Conservation (phyloP, 2,329 filamentous ascomycete species). For the Aaosphaeria arxii region DNA sequence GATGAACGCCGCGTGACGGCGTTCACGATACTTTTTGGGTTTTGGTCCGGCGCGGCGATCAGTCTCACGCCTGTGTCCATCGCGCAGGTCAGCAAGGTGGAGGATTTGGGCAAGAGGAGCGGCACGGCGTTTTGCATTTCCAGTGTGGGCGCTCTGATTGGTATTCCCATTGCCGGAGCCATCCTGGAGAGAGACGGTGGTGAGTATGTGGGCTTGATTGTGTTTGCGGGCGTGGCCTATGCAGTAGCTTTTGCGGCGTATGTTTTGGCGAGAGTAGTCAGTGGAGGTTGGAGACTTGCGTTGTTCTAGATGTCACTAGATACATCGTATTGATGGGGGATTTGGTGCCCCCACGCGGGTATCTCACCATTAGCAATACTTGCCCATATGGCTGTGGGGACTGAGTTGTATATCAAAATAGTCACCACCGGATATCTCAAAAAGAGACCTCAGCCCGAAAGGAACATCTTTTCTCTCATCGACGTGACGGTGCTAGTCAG, state of each 20-base stretch:
- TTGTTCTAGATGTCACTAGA: background rate
- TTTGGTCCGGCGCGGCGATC: slow-evolving; percentile 65
- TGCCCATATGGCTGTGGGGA: too few species aligned
- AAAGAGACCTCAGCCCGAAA: too few species aligned
- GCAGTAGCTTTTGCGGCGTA: slow-evolving; percentile 13
- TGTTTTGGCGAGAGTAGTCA: slow-evolving; percentile 9
- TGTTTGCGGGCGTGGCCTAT: slow-evolving; percentile 16
- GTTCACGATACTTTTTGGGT: slow-evolving; percentile 65
- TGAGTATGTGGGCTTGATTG: slow-evolving; percentile 14
- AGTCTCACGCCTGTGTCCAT: slow-evolving; percentile 62
- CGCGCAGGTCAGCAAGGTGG: slow-evolving; percentile 67
- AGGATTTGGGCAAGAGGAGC: slow-evolving; percentile 64
- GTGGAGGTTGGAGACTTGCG: slow-evolving; percentile 6
- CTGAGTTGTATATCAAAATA: too few species aligned
- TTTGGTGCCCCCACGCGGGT: too few species aligned
- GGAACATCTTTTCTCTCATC: too few species aligned
- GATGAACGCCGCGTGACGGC: slow-evolving; percentile 57
- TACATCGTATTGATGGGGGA: too few species aligned
- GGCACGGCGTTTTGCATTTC: slow-evolving; percentile 61
- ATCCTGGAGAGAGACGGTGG: slow-evolving; percentile 15
- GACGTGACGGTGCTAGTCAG: too few species aligned
- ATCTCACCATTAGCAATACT: too few species aligned
- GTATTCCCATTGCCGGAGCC: slow-evolving; percentile 62
- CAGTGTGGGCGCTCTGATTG: slow-evolving; percentile 62
- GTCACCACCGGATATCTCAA: too few species aligned